Conservation (phyloP, 148 eudicot genomes). For the Drosera capensis region DNA sequence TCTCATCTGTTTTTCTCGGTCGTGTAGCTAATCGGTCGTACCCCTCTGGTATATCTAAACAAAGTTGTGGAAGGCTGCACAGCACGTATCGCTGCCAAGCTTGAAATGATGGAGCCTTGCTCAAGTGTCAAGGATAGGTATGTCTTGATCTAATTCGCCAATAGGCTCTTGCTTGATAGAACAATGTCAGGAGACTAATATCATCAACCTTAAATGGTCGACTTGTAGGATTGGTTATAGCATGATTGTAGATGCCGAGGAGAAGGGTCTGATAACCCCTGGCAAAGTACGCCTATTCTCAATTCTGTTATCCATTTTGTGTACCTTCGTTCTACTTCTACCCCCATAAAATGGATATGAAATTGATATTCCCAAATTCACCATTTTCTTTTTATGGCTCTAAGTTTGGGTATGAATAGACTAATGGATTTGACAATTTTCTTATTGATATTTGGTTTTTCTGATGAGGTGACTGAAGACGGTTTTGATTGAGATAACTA, state of each 20-base stretch:
- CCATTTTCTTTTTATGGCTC: neutral
- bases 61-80: constrained; percentile 38
- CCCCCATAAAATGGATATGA: too few relatives aligned
- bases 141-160: neutral
- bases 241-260: constrained; percentile 80
- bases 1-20: neutral
- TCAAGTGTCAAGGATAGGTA: constrained; percentile 47
- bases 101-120: constrained; percentile 51
- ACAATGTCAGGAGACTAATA: neutral
- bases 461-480: constrained; percentile 26
- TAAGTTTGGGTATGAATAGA: neutral
- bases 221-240: constrained; percentile 43
- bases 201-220: neutral
- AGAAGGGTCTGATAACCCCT: constrained; percentile 60
- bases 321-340: too few relatives aligned
- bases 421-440: neutral
- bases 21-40: constrained; percentile 35
- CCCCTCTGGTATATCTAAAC: constrained; percentile 49
- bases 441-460: neutral
- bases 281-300: constrained; percentile 31
- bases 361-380: too few relatives aligned
- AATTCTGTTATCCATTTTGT: neutral
- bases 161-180: neutral
- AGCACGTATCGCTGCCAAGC: constrained; percentile 44
- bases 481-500: constrained; percentile 59